Evolutionary conservation across 495 filamentous ascomycete species (phyloP), one percentile per base, ranked within the genome.

Genomic region (Mytilinidion resinicola): DNA sequence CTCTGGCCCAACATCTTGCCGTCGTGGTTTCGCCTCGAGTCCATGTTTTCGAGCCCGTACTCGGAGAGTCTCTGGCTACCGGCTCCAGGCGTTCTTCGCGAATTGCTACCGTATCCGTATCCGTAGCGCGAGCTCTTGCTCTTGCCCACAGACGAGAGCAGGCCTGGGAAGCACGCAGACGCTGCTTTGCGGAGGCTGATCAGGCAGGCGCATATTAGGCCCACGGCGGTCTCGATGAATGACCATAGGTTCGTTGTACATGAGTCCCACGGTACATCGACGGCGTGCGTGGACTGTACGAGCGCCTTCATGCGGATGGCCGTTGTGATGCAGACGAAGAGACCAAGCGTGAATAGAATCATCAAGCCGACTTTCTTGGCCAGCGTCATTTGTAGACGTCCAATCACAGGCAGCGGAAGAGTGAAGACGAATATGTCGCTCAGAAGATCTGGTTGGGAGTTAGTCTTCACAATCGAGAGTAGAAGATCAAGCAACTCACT

Each of bases 271-370:
- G 59, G 56, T 12, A 15, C 19, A 30, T 57, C 54, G 15, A 35
- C 36, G 6, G 46, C 47, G 8, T 55, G 25, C 1, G 44, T 51
- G 51, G 36, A 44, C 17, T 48, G 17, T 5, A 55, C 56, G 17
- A 63, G 47, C 3, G 48, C 51, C 20, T 63, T 60, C 61, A 63
- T 59, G 11, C 54, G 57, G 4, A 63, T 36, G 19, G 33, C 56
- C 9, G 46, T 46, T 9, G 57, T 51, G 14, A 44, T n/a, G 19
- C 43, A 48, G 44, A 63, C 53, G 42, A 64, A 62, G 47, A 56
- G 19, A 25, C 57, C 57, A n/a, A 54, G 35, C 11, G 41, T 15
- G 50, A 63, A 59, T 12, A 63, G 11, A 7, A 52, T 39, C 25
- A 49, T 30, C 10, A 57, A 19, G 9, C 56, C 51, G 3, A 63